Conservation (phyloP, 2,329 filamentous ascomycete species). For the Apiospora saccharicola region DNA sequence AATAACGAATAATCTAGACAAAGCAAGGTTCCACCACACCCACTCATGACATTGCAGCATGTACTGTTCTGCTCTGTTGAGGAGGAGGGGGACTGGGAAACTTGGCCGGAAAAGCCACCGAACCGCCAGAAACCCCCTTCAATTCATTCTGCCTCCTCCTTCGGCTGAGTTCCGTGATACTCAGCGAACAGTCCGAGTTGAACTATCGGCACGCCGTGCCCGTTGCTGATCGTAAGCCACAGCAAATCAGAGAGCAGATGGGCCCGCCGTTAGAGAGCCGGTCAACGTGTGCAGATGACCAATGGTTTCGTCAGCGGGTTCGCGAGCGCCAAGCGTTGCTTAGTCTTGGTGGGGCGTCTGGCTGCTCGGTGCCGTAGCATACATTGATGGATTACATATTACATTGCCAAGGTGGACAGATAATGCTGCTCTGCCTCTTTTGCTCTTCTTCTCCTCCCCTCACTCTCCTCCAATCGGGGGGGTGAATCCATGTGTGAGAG, state of each 20-base stretch:
- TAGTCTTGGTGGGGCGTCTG: conserved; percentile 9
- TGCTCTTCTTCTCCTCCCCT: not conserved
- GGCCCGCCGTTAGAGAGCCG: conserved; percentile 10
- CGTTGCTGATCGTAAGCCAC: not conserved
- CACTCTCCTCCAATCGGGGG: not conserved
- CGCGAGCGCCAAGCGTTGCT: conserved; percentile 10
- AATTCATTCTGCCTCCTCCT: not conserved
- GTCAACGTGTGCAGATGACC: conserved; percentile 22
- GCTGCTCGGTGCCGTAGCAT: conserved; percentile 9
- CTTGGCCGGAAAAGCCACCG: not conserved
- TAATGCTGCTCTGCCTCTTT: not conserved
- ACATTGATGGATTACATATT: not conserved
- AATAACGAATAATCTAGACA: not conserved
- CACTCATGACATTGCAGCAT: conserved; percentile 6
- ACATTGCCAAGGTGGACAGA: not conserved
- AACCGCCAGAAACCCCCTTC: not conserved
- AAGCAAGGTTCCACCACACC: conserved; percentile 18
- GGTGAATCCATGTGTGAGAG: not conserved
- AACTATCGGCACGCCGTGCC: not conserved
- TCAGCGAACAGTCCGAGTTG: not conserved
- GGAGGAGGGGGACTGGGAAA: not conserved
- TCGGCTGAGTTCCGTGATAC: not conserved
- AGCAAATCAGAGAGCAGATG: not conserved
- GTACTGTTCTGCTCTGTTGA: not conserved
- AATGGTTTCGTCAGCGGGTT: conserved; percentile 23